Evolutionary conservation across 495 filamentous ascomycete genomes (phyloP).

Genomic region (Aspergillus incahuasiensis): DNA sequence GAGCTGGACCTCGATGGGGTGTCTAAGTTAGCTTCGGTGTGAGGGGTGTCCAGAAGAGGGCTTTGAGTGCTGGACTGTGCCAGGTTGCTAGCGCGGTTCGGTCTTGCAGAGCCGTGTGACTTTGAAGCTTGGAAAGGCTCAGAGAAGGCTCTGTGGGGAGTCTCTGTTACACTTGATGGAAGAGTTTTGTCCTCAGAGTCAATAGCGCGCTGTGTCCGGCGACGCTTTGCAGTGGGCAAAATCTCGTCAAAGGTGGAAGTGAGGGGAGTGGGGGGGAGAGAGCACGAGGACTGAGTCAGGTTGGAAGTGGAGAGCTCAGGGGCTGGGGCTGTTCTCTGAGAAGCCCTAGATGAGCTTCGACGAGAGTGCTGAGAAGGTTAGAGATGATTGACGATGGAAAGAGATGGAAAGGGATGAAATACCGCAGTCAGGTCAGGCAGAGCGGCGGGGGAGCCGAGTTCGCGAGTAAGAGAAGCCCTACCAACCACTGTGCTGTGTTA

Average conservation of each 20-base stretch:
- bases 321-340: conserved; percentile 17
- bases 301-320: conserved; percentile 15
- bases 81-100: background rate
- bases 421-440: conserved; percentile 16
- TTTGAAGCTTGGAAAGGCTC: conserved; percentile 2
- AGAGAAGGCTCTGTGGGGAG: background rate
- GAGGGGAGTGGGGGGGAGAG: conserved; percentile 23
- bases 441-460: conserved; percentile 17
- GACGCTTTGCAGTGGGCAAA: conserved; percentile 25
- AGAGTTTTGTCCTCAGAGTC: conserved; percentile 13
- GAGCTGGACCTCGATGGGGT: background rate
- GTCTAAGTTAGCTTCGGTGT: background rate
- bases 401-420: conserved; percentile 9
- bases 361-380: conserved; percentile 11
- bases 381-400: background rate
- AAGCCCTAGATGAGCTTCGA: conserved; percentile 22
- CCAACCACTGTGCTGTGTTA: conserved; percentile 19
- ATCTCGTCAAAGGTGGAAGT: conserved; percentile 24
- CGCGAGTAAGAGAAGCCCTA: conserved; percentile 21
- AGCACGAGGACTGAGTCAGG: conserved; percentile 20
- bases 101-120: background rate
- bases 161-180: conserved; percentile 6
- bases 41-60: background rate
- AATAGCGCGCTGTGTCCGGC: conserved; percentile 18
- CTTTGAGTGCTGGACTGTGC: background rate